These are phyloP conservation scores for Leptomonas pyrrhocoris DNA, from an alignment of 208 protist genomes.

Conservation along the genomic window DNA sequence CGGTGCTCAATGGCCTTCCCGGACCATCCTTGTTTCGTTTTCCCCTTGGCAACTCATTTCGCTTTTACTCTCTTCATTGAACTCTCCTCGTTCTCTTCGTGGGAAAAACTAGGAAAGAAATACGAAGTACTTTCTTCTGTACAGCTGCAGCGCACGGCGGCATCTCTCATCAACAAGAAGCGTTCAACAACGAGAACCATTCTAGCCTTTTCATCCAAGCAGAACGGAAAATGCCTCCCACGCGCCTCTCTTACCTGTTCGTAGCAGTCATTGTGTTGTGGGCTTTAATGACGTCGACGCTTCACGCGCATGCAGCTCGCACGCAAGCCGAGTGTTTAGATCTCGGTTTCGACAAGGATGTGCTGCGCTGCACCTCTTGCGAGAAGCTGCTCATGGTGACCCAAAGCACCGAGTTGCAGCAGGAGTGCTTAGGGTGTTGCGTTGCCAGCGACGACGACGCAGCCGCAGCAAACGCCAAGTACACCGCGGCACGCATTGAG, in stretches of 20 bases:
- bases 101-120: too few relatives aligned
- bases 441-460: not conserved
- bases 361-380: slow-evolving; percentile 45
- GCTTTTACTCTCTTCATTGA: too few relatives aligned
- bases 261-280: not conserved
- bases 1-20: too few relatives aligned
- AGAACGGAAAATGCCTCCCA: slow-evolving; percentile 1
- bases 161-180: too few relatives aligned
- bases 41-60: too few relatives aligned
- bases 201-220: too few relatives aligned
- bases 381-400: slow-evolving; percentile 46
- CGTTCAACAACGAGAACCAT: too few relatives aligned
- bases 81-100: too few relatives aligned
- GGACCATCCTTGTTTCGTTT: too few relatives aligned
- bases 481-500: slow-evolving; percentile 22
- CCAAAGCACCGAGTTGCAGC: slow-evolving; percentile 32
- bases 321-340: slow-evolving; percentile 39
- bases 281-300: not conserved
- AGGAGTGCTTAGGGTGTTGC: slow-evolving; percentile 69
- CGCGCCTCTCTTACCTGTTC: not conserved
- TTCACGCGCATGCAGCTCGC: not conserved
- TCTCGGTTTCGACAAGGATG: slow-evolving; percentile 44
- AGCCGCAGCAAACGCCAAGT: not conserved
- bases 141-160: too few relatives aligned
- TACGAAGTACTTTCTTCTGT: too few relatives aligned